Base-by-base conservation (phyloP, 192 early-diverging fungal species). In the Coemansia sp. region DNA sequence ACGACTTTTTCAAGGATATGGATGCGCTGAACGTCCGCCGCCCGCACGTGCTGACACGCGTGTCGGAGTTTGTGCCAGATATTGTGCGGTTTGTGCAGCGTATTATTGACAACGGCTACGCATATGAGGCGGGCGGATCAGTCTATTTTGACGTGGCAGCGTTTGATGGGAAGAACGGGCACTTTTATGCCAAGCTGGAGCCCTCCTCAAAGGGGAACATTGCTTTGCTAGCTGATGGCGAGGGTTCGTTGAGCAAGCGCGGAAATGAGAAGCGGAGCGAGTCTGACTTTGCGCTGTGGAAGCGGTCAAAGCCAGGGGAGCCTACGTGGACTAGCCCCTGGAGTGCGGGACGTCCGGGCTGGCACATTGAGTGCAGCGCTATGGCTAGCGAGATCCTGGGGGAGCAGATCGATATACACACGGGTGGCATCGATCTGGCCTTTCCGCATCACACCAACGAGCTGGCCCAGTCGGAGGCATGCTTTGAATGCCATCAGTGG, bases 391-490 rank as follows among this genome's bases (percentile, higher is more conserved):
- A 91, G 67, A 85, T 97, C 23, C 75, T 98, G 55, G 95, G 93
- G 18, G 77, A 86, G 31, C 84, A 88, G 25, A 86, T 99, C 69
- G 97, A 99, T 68, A 90, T 99, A 57, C 97, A 99, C 82, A 87
- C 90, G 38, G 97, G 97, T 58, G 97, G 97, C 41, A 89, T 91
- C 54, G 97, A 99, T 82, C 75, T 99, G 44, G 89, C 89, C 0
- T 99, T 99, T 85, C 97, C 97, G 54, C 97, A 99, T 73, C 97
- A 99, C 82, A 96, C 98, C 74, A 97, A 99, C 69, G 97, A 99
- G 79, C 60, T 99, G 49, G 95, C 94, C 7, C 97, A 96, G 75
- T 85, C 94, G 12, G 97, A 99, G 83, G 97, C 93, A 21, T 88
- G 93, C 74, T 91, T 89, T 70, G 85, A 89, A 65, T 90, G 88